These are phyloP conservation scores for Talaromyces borbonicus DNA, from an alignment of 495 filamentous ascomycete species.

Conservation along the genomic window DNA sequence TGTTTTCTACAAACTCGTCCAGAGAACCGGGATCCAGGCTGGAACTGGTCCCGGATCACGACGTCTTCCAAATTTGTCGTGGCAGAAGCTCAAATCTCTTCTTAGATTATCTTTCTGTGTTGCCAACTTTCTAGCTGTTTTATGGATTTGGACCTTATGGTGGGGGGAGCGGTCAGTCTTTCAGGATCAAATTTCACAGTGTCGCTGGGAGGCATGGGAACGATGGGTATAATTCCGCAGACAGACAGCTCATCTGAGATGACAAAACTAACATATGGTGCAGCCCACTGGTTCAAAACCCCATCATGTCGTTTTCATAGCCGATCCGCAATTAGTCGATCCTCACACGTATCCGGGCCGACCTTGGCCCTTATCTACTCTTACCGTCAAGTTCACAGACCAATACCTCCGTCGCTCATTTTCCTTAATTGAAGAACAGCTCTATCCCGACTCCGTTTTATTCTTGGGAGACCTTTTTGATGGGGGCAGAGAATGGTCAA, in stretches of 20 bases:
- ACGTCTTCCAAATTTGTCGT: conserved; percentile 10
- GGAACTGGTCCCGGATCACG: conserved; percentile 2
- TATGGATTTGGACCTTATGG: conserved; percentile 73
- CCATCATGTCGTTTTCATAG: conserved; percentile 78
- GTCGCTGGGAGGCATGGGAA: conserved; percentile 82
- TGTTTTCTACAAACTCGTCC: conserved; percentile 18
- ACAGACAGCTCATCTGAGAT: neutral
- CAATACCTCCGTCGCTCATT: conserved; percentile 79
- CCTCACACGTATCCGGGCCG: conserved; percentile 93
- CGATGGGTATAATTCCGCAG: conserved; percentile 56
- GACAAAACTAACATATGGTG: neutral
- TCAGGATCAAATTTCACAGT: conserved; percentile 52
- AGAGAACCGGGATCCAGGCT: neutral
- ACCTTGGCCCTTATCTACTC: conserved; percentile 73
- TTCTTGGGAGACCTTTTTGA: conserved; percentile 97
- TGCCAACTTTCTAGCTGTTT: conserved; percentile 51
- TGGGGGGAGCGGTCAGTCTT: conserved; percentile 85
- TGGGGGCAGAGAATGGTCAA: conserved; percentile 91
- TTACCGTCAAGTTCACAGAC: conserved; percentile 79
- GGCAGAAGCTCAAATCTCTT: conserved; percentile 5
- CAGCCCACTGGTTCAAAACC: conserved; percentile 69
- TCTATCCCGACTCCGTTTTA: conserved; percentile 72
- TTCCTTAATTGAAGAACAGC: conserved; percentile 51
- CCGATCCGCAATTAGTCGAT: conserved; percentile 96
- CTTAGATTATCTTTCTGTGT: conserved; percentile 41